Percentiles rank a stretch among this genome's conserved stretches.
These are phyloP conservation scores for Mimosa pudica DNA, from an alignment of 306 rosid species.

Conservation along the genomic window DNA sequence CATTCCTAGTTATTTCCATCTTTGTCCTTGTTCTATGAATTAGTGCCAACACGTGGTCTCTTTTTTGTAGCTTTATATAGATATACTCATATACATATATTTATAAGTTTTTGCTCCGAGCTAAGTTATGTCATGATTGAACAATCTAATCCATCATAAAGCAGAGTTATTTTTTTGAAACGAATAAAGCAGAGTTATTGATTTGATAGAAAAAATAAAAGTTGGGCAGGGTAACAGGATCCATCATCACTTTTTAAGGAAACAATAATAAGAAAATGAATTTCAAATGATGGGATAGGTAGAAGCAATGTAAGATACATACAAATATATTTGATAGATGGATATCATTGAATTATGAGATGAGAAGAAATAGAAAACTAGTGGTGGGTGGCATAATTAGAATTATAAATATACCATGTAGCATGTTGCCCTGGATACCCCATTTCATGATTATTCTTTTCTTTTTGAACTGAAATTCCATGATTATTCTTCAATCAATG, in stretches of 20 bases:
- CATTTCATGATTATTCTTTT: conserved; percentile 38
- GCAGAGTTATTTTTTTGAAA: background rate
- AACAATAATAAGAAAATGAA: conserved; percentile 19
- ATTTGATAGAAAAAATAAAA: background rate
- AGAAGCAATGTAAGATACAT: background rate
- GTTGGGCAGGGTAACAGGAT: conserved; percentile 15
- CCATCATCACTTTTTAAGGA: conserved; percentile 20
- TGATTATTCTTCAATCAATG: conserved; percentile 36
- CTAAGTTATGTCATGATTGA: conserved; percentile 20
- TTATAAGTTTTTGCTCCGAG: conserved; percentile 14
- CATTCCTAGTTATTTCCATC: conserved; percentile 8
- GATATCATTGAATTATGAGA: background rate
- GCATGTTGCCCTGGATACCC: conserved; percentile 40
- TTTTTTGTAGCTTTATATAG: conserved; percentile 30
- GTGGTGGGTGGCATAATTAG: conserved; percentile 37
- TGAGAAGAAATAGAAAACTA: conserved; percentile 11
- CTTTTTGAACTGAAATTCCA: too few species aligned
- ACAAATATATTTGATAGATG: background rate
- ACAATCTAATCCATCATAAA: conserved; percentile 22
- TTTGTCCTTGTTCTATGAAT: conserved; percentile 8
- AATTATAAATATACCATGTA: conserved; percentile 27
- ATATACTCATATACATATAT: background rate
- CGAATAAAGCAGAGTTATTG: background rate
- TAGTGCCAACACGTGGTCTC: conserved; percentile 33
- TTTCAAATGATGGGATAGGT: conserved; percentile 32